These are phyloP conservation scores for Gypsophila paniculata DNA, from an alignment of 179 eudicot species.

Conservation along the genomic window DNA sequence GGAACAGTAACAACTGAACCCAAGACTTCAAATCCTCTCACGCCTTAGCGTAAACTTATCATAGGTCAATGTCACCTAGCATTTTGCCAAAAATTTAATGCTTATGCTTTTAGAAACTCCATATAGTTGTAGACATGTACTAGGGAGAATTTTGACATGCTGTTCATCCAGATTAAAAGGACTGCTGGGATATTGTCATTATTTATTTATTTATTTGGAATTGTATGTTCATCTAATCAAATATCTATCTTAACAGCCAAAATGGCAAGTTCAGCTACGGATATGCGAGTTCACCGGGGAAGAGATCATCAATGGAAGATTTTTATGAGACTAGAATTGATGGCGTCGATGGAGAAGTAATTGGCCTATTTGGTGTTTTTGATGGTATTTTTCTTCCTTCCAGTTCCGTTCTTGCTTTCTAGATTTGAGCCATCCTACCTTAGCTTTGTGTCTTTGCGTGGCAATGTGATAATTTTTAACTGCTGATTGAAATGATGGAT, in stretches of 20 bases:
- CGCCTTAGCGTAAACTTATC: too few species aligned
- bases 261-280: constrained; percentile 93
- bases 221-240: not conserved
- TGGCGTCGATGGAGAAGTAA: constrained; percentile 85
- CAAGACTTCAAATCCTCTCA: not conserved
- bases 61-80: too few species aligned
- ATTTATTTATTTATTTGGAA: not conserved
- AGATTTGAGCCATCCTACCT: not conserved
- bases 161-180: not conserved
- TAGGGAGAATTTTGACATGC: not conserved
- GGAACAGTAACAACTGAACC: not conserved
- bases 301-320: constrained; percentile 98
- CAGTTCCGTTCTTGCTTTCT: constrained; percentile 8
- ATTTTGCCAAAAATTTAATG: not conserved
- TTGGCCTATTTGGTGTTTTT: constrained; percentile 95
- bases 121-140: not conserved
- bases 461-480: not conserved
- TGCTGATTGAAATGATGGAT: not conserved
- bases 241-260: constrained; percentile 44
- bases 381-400: constrained; percentile 53
- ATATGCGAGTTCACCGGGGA: constrained; percentile 96
- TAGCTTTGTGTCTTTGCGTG: not conserved
- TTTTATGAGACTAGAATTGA: constrained; percentile 95
- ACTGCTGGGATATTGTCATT: not conserved
- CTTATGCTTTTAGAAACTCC: too few species aligned